Evolutionary conservation across 352 stramenopile genomes (phyloP).

Genomic region (Phytophthora syringae): DNA sequence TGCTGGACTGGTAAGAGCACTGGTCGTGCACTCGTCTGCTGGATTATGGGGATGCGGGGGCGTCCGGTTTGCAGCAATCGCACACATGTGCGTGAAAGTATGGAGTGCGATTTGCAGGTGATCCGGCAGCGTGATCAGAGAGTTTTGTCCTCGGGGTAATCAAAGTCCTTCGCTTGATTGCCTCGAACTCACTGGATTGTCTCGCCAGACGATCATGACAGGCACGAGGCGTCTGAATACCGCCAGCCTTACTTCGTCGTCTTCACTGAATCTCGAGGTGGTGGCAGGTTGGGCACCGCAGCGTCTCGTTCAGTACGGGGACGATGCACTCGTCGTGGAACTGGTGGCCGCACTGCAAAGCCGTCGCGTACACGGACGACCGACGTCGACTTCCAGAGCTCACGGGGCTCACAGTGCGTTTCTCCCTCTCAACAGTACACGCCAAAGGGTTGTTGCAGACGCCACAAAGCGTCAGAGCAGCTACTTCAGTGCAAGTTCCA

Average conservation of each 20-base stretch:
- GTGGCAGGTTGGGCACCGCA: slow-evolving; percentile 41
- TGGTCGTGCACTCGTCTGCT: slow-evolving; percentile 22
- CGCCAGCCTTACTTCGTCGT: not conserved
- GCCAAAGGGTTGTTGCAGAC: slow-evolving; percentile 29
- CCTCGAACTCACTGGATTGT: slow-evolving; percentile 18
- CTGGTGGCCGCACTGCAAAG: slow-evolving; percentile 40
- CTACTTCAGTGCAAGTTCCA: not conserved
- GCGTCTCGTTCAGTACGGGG: slow-evolving; percentile 39
- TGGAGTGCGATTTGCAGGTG: slow-evolving; percentile 17
- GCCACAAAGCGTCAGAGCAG: slow-evolving; percentile 15
- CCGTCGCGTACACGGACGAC: slow-evolving; percentile 35
- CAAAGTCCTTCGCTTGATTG: slow-evolving; percentile 15
- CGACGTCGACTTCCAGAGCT: slow-evolving; percentile 8
- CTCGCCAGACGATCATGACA: slow-evolving; percentile 14
- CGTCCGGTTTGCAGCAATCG: slow-evolving; percentile 16
- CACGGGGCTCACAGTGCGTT: not conserved
- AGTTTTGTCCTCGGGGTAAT: slow-evolving; percentile 18
- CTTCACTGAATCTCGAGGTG: slow-evolving; percentile 41
- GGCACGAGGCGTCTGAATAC: slow-evolving; percentile 6
- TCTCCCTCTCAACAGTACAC: too few relatives aligned
- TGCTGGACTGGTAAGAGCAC: slow-evolving; percentile 10
- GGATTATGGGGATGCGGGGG: slow-evolving; percentile 24
- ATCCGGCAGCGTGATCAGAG: slow-evolving; percentile 14
- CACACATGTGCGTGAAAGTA: slow-evolving; percentile 14
- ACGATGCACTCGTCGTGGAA: slow-evolving; percentile 56